These are phyloP conservation scores for Blastomyces emzantsi DNA, from an alignment of 2,329 filamentous ascomycete genomes.

Conservation along the genomic window DNA sequence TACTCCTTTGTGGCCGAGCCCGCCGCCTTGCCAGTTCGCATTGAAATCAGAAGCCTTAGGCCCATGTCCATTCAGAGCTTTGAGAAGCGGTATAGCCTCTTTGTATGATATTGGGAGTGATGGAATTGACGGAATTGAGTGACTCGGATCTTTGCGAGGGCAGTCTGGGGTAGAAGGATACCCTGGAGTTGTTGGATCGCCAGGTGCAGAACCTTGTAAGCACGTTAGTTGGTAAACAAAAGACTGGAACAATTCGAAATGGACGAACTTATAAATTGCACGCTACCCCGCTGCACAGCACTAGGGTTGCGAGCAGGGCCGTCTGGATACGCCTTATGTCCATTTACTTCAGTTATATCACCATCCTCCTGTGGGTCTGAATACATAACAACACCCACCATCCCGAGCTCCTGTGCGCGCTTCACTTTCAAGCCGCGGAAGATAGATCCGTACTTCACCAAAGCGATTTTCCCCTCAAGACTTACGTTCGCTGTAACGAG, in stretches of 20 bases:
- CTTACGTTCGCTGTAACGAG: conserved; percentile 64
- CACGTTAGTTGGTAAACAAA: conserved; percentile 16
- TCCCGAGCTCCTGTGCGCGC: conserved; percentile 80
- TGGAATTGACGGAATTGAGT: conserved; percentile 71
- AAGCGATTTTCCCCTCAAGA: conserved; percentile 74
- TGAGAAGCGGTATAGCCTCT: conserved; percentile 80
- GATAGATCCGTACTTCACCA: conserved; percentile 75
- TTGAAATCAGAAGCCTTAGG: conserved; percentile 67
- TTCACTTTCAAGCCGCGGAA: conserved; percentile 91
- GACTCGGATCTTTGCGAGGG: conserved; percentile 61
- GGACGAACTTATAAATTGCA: conserved; percentile 66
- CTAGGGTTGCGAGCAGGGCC: conserved; percentile 82
- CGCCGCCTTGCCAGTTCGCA: conserved; percentile 62
- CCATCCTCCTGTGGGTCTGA: conserved; percentile 86
- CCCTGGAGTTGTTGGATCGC: conserved; percentile 83
- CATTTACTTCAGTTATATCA: conserved; percentile 69
- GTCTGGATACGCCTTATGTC: conserved; percentile 67
- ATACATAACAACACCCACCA: conserved; percentile 78
- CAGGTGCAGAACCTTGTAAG: conserved; percentile 46
- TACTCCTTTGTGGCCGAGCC: conserved; percentile 69
- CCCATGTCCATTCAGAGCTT: conserved; percentile 80
- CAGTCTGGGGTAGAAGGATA: conserved; percentile 89
- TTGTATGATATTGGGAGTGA: conserved; percentile 84
- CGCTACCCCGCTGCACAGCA: conserved; percentile 82
- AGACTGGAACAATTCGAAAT: conserved; percentile 1